Percentiles rank a stretch among this genome's conserved stretches.
Conservation (phyloP, 352 stramenopile species). For the Phytophthora cryptogea region DNA sequence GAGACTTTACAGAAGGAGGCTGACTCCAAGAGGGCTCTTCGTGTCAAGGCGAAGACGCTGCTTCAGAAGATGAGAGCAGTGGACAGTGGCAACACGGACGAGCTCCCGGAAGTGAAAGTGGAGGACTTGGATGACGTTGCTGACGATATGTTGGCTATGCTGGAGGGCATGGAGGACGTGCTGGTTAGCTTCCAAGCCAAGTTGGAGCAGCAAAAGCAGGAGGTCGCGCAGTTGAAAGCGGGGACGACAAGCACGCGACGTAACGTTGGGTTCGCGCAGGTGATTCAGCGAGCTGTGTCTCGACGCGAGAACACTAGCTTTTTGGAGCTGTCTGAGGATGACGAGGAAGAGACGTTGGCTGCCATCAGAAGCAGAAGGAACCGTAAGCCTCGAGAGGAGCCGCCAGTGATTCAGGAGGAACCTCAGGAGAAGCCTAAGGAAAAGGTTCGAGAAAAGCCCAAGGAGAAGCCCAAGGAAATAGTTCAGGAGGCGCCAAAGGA, state of each 20-base stretch:
- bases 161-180: constrained; percentile 56
- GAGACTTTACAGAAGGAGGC: constrained; percentile 34
- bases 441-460: constrained; percentile 11
- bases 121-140: constrained; percentile 29
- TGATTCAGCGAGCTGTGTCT: constrained; percentile 32
- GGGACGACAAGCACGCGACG: constrained; percentile 19
- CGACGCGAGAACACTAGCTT: constrained; percentile 26
- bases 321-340: constrained; percentile 33
- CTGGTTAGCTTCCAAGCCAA: constrained; percentile 64
- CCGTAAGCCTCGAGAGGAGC: constrained; percentile 22
- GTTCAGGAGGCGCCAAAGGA: constrained; percentile 6
- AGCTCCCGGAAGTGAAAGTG: constrained; percentile 23
- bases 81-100: constrained; percentile 34
- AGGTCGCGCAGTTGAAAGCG: constrained; percentile 39
- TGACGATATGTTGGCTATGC: constrained; percentile 40
- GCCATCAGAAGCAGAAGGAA: constrained; percentile 35
- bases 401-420: constrained; percentile 20
- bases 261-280: constrained; percentile 32
- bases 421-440: constrained; percentile 13
- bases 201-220: constrained; percentile 48
- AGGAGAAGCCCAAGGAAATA: constrained; percentile 12
- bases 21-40: constrained; percentile 16
- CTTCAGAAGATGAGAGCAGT: constrained; percentile 41
- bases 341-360: constrained; percentile 34
- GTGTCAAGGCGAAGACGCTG: constrained; percentile 37